Evolutionary conservation across 352 stramenopile genomes (phyloP), one percentile per base, ranked within the genome.

Genomic region (Phytophthora colocasiae): DNA sequence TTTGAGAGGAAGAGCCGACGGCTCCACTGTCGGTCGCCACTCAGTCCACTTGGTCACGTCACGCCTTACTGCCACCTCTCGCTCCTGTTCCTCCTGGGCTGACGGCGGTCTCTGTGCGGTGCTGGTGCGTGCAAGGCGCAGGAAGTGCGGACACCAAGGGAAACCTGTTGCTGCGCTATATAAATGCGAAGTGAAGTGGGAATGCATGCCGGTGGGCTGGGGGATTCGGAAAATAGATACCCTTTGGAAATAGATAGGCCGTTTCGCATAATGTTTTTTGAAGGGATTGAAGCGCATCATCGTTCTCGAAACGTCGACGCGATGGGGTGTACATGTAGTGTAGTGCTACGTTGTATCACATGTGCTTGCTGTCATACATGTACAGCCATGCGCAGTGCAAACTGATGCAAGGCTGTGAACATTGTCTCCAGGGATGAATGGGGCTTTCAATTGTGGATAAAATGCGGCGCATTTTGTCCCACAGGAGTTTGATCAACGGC

Each of bases 171-270:
- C 54, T 67, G 58, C 58, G 66, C 50, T 43, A 47, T 51, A 54
- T 40, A 74, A 74, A 63, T 40, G 54, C 46, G 44, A 70, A 74
- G 66, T 74, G 66, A 4, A 9, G 12, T 1, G 40, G 54, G 65
- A 62, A 24, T 71, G 51, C 4, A 58, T 58, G 51, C 72, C 39
- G 43, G 39, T 41, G 54, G 52, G 17, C 14, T 26, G 8, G 2
- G 31, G 4, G 3, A 8, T 36, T 12, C 4, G 31, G 8, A 36
- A 14, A 36, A 14, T 14, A 2, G 1, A 44, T 46, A 63, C 19
- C 59, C 71, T 53, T 39, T 27, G 0, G 9, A 69, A 74, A 34
- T 27, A 14, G 15, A 75, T 75, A 46, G 27, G 9, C 19, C 27
- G 7, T 12, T 22, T 56, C 50, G 24, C 43, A 61, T 58, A 70